phyloP scores from a whole-genome alignment of 208 protist species.

The Leptomonas pyrrhocoris region DNA sequence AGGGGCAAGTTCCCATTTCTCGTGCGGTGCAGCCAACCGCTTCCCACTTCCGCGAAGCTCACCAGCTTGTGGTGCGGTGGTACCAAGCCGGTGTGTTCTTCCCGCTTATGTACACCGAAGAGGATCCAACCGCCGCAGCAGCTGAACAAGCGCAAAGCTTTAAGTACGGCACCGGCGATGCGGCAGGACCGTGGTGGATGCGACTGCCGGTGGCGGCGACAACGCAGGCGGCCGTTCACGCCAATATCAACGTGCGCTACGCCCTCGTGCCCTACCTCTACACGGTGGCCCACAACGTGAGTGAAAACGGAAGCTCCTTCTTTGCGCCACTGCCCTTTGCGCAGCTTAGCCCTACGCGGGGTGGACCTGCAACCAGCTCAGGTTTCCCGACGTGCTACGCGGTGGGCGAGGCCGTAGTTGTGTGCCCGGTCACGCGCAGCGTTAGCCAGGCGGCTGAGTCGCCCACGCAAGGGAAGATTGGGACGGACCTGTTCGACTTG shows the following conservation, averaged over 20 bases:
- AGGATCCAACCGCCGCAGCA: constrained; percentile 82
- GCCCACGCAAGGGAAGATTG: background rate
- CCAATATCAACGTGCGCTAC: constrained; percentile 76
- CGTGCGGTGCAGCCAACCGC: background rate
- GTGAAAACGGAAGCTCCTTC: constrained; percentile 65
- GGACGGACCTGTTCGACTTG: constrained; percentile 35
- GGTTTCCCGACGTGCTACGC: constrained; percentile 20
- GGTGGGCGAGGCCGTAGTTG: constrained; percentile 32
- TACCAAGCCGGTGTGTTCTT: constrained; percentile 92
- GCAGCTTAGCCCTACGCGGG: constrained; percentile 29
- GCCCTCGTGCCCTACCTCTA: constrained; percentile 95
- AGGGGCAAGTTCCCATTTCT: too few species aligned
- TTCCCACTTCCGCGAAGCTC: constrained; percentile 21
- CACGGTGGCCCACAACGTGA: constrained; percentile 86
- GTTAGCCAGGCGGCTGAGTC: background rate
- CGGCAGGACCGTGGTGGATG: constrained; percentile 27
- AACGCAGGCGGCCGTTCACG: constrained; percentile 14
- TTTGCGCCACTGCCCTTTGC: constrained; percentile 88
- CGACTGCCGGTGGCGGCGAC: constrained; percentile 7
- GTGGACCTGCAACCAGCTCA: background rate
- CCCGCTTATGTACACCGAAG: constrained; percentile 96
- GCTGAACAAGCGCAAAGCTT: too few species aligned
- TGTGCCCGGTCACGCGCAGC: constrained; percentile 33
- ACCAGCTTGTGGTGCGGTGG: constrained; percentile 95
- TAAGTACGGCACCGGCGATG: too few species aligned